These are phyloP conservation scores for Mortierella alpina DNA, from an alignment of 192 early-diverging fungal species.

Conservation along the genomic window DNA sequence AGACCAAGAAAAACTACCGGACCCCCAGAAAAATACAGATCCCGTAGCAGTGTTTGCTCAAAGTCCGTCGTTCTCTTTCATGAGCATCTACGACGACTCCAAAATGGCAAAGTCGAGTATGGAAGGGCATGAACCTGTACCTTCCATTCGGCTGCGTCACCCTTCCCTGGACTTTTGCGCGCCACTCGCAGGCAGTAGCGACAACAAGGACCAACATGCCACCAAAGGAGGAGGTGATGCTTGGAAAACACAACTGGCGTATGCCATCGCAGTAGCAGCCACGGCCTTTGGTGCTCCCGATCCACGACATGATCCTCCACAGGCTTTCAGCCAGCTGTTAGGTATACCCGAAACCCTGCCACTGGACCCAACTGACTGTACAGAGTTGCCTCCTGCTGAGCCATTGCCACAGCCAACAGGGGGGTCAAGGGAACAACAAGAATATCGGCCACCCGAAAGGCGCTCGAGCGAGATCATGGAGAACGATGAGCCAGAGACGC, in stretches of 20 bases:
- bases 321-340: constrained; percentile 45
- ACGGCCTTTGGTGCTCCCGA: constrained; percentile 47
- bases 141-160: constrained; percentile 48
- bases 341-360: constrained; percentile 39
- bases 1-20: constrained; percentile 36
- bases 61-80: constrained; percentile 32
- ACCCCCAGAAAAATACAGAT: constrained; percentile 41
- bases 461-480: no score
- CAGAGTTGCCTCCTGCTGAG: no score
- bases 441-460: no score
- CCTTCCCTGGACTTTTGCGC: constrained; percentile 50
- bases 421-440: no score
- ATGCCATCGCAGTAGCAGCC: constrained; percentile 47
- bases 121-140: constrained; percentile 43
- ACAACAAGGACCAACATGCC: constrained; percentile 26
- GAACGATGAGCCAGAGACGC: no score
- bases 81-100: constrained; percentile 47
- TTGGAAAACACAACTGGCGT: constrained; percentile 47
- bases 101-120: constrained; percentile 42
- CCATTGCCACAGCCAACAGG: no score
- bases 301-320: constrained; percentile 43
- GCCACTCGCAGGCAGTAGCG: constrained; percentile 23
- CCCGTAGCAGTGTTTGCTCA: constrained; percentile 44
- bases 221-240: constrained; percentile 35
- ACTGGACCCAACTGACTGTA: constrained; percentile 5